A percentile compares a stretch with the other conserved stretches of the same genome.
Conservation (phyloP, 148 eudicot species). For the Selenicereus undatus region DNA sequence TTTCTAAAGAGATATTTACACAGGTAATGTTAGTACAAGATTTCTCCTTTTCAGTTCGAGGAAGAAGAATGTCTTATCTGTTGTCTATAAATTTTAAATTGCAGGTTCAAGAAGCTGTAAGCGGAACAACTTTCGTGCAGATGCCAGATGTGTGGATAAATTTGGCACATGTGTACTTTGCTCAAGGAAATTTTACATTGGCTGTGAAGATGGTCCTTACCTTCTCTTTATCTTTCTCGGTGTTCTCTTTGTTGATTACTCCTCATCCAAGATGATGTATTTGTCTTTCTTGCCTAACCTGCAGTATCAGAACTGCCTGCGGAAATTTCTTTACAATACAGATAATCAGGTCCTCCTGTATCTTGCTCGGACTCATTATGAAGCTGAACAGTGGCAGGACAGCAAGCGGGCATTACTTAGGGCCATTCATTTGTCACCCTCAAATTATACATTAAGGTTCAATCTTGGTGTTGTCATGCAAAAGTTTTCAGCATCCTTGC, state of each 20-base stretch:
- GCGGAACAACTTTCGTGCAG: conserved; percentile 74
- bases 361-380: conserved; percentile 93
- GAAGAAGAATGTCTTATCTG: conserved; percentile 3
- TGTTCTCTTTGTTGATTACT: conserved; percentile 1
- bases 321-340: conserved; percentile 73
- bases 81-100: conserved; percentile 7
- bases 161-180: conserved; percentile 95
- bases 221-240: conserved; percentile 2
- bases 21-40: conserved; percentile 43
- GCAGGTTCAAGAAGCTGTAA: conserved; percentile 97
- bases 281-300: conserved; percentile 14
- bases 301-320: conserved; percentile 96
- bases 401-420: conserved; percentile 78
- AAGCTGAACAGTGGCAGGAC: conserved; percentile 98
- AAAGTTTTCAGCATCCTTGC: conserved; percentile 87
- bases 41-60: background rate
- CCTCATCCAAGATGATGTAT: background rate
- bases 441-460: conserved; percentile 86
- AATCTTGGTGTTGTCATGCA: conserved; percentile 92
- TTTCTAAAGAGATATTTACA: conserved; percentile 78
- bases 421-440: conserved; percentile 94
- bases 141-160: conserved; percentile 99
- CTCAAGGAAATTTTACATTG: conserved; percentile 77
- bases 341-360: conserved; percentile 84
- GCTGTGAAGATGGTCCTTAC: conserved; percentile 81